Base-by-base conservation (phyloP, 306 rosid genomes). In the Prunus mongolica region DNA sequence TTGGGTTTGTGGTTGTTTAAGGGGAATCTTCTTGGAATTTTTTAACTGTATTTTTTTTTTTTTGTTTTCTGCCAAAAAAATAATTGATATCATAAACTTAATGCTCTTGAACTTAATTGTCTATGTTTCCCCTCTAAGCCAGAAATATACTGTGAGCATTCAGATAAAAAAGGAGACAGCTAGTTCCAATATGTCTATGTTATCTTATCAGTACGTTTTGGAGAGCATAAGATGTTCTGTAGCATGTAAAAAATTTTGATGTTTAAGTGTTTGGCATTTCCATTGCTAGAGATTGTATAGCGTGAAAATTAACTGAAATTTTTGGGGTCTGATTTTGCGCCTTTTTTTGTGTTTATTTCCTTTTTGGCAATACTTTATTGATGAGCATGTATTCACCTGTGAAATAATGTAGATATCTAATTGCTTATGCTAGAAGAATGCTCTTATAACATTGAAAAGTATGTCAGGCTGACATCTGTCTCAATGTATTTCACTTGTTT, bases 401-500 rank as follows among this genome's bases (percentile, higher is more conserved):
- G 47, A 56, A 56, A 22, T 28, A 58, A 41, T 41, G 65, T 11
- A 24, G 55, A 24, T 16, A 73, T 46, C 18, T 41, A 27, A 45
- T 41, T 58, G 10, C 54, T 41, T 44, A 1, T 22, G 54, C 19
- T 58, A 58, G 76, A 61, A 41, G 19, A 72, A 12, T 5, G 55
- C 56, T 4, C 56, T 14, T 57, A 13, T 1, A 27, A 58, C 64
- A 11, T 24, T 58, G 76, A 16, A 73, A 46, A 41, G 34, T 4
- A 14, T 27, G 12, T 18, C 58, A 46, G 28, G 27, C 25, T 44
- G 25, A 41, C 45, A 66, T 30, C 45, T 10, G 77, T 27, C 30
- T 27, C 77, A n/a, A 19, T 15, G 18, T 44, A 24, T 44, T 80
- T 16, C 75, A 34, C 74, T 60, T 70, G 57, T 68, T 76, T 28